Conservation (phyloP, 768 basidiomycete genomes). For the Suillus placidus region DNA sequence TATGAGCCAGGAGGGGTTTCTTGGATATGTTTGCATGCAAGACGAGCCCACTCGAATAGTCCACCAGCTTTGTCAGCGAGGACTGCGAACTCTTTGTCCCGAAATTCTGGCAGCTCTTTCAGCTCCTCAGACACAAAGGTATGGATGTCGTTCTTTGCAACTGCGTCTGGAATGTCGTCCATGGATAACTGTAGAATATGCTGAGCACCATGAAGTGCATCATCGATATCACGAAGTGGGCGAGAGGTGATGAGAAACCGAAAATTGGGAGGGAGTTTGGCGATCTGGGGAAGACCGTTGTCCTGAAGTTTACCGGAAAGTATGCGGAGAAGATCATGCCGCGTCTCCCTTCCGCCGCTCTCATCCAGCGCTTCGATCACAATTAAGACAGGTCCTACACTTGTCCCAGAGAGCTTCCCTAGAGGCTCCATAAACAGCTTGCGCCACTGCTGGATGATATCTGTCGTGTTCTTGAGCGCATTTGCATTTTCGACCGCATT, state of each 20-base stretch:
- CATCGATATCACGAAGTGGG: slow-evolving; percentile 3
- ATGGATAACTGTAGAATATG: not conserved
- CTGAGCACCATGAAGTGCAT: not conserved
- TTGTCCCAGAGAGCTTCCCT: not conserved
- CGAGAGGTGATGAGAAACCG: slow-evolving; percentile 19
- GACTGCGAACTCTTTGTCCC: not conserved
- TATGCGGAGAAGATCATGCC: slow-evolving; percentile 24
- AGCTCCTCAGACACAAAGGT: not conserved
- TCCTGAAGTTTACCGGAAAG: slow-evolving; percentile 7
- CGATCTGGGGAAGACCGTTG: not conserved
- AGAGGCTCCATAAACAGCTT: slow-evolving; percentile 21
- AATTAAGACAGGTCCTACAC: slow-evolving; percentile 24
- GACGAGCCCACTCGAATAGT: slow-evolving; percentile 15
- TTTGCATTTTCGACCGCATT: not conserved
- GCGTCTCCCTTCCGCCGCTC: slow-evolving; percentile 10
- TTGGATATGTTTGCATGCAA: slow-evolving; percentile 8
- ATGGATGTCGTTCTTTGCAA: not conserved
- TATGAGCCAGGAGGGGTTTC: not conserved
- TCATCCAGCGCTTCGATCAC: slow-evolving; percentile 30
- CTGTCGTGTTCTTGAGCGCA: not conserved
- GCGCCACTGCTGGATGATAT: slow-evolving; percentile 17
- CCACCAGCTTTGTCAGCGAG: slow-evolving; percentile 2
- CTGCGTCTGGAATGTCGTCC: not conserved
- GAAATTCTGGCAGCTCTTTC: not conserved
- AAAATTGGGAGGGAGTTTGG: slow-evolving; percentile 12